Percentiles rank a stretch among this genome's conserved stretches.
phyloP scores from a whole-genome alignment of 805 yeast genomes.

The Pichia gijzeniarum region DNA sequence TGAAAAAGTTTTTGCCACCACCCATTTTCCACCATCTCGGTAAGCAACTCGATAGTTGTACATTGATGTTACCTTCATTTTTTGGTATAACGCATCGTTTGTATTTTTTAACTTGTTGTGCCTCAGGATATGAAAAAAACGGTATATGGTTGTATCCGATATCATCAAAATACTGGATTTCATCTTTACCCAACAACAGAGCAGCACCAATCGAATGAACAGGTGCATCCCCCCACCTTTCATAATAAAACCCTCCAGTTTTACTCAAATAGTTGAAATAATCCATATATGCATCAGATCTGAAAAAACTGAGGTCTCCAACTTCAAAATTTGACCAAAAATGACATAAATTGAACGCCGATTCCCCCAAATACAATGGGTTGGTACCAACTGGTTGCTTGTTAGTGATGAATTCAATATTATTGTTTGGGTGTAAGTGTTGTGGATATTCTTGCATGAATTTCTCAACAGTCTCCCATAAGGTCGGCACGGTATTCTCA shows the following conservation, averaged over 20 bases:
- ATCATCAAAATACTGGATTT: slow-evolving; percentile 74
- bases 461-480: slow-evolving; percentile 72
- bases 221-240: slow-evolving; percentile 96
- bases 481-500: slow-evolving; percentile 74
- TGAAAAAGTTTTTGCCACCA: slow-evolving; percentile 50
- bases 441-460: slow-evolving; percentile 53
- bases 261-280: slow-evolving; percentile 60
- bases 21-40: slow-evolving; percentile 73
- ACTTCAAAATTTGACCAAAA: slow-evolving; percentile 87
- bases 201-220: slow-evolving; percentile 71
- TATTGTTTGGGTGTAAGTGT: slow-evolving; percentile 56
- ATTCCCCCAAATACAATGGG: slow-evolving; percentile 20
- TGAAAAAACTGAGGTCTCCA: slow-evolving; percentile 63
- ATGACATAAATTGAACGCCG: slow-evolving; percentile 70
- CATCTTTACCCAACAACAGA: slow-evolving; percentile 48
- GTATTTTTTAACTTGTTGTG: slow-evolving; percentile 39
- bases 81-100: slow-evolving; percentile 49
- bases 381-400: slow-evolving; percentile 42
- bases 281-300: slow-evolving; percentile 53
- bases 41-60: slow-evolving; percentile 52
- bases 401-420: slow-evolving; percentile 51
- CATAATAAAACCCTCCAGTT: slow-evolving; percentile 75
- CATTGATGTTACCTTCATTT: slow-evolving; percentile 37
- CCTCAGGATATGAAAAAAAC: slow-evolving; percentile 54
- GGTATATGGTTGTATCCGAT: slow-evolving; percentile 77